These are phyloP conservation scores for Oemleria cerasiformis DNA, from an alignment of 306 rosid genomes.

Conservation along the genomic window DNA sequence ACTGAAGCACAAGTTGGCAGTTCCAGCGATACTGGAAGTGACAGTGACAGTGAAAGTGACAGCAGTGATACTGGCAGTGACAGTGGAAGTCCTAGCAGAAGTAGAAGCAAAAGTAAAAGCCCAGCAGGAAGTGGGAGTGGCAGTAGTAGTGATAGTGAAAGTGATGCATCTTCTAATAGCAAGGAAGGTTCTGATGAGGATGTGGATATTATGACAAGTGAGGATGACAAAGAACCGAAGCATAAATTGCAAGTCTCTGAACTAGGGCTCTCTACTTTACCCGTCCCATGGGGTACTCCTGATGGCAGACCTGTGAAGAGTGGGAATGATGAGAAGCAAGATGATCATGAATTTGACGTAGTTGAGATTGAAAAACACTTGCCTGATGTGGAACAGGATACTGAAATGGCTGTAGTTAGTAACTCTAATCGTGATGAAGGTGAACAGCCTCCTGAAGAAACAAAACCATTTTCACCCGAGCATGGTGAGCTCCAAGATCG, in stretches of 20 bases:
- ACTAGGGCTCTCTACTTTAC: slow-evolving; percentile 42
- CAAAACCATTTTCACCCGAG: slow-evolving; percentile 45
- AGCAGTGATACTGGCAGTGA: slow-evolving; percentile 87
- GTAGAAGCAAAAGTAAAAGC: slow-evolving; percentile 78
- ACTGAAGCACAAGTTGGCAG: slow-evolving; percentile 70
- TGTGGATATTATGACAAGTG: slow-evolving; percentile 95
- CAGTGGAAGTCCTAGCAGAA: slow-evolving; percentile 82
- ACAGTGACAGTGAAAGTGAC: slow-evolving; percentile 85
- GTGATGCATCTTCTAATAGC: slow-evolving; percentile 86
- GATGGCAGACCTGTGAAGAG: slow-evolving; percentile 46
- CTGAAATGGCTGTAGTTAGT: slow-evolving; percentile 35
- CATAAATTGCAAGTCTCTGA: slow-evolving; percentile 48
- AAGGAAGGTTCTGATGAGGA: slow-evolving; percentile 92
- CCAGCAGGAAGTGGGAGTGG: slow-evolving; percentile 71
- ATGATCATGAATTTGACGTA: slow-evolving; percentile 57
- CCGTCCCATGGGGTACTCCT: slow-evolving; percentile 48
- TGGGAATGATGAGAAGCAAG: slow-evolving; percentile 61
- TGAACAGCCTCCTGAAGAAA: slow-evolving; percentile 41
- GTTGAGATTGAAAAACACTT: slow-evolving; percentile 70
- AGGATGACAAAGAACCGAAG: slow-evolving; percentile 85
- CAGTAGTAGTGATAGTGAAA: slow-evolving; percentile 93
- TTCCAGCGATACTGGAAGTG: slow-evolving; percentile 84
- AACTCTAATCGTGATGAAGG: slow-evolving; percentile 31
- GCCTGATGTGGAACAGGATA: slow-evolving; percentile 51
- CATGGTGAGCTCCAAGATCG: slow-evolving; percentile 51